Conservation (phyloP, 805 yeast species). For the Kluyveromyces lactis region DNA sequence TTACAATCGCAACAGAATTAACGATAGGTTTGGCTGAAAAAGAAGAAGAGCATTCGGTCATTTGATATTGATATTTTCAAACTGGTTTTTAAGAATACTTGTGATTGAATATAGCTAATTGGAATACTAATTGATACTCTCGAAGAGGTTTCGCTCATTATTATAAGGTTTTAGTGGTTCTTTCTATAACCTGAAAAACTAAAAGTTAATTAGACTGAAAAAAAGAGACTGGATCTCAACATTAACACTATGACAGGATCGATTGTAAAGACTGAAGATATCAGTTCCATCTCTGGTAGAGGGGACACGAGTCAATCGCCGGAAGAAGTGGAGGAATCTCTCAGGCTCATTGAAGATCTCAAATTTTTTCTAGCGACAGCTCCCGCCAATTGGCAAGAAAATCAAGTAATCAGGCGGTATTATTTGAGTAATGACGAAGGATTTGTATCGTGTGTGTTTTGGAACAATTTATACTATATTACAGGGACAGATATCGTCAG, state of each 20-base stretch:
- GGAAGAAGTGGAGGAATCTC: constrained; percentile 39
- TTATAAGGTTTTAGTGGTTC: too few relatives aligned
- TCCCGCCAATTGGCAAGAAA: constrained; percentile 88
- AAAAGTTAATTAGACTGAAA: too few relatives aligned
- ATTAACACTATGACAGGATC: neutral
- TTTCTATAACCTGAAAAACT: too few relatives aligned
- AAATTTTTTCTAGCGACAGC: constrained; percentile 87
- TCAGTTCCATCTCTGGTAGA: constrained; percentile 1
- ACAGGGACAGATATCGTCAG: constrained; percentile 97
- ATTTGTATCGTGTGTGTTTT: constrained; percentile 83
- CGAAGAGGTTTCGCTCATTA: too few relatives aligned
- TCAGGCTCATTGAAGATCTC: constrained; percentile 62
- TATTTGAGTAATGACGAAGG: constrained; percentile 83
- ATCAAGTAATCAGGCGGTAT: constrained; percentile 80
- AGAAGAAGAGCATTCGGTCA: too few relatives aligned
- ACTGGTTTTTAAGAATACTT: too few relatives aligned
- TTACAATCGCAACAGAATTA: too few relatives aligned
- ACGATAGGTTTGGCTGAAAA: too few relatives aligned
- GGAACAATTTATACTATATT: constrained; percentile 83
- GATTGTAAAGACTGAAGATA: constrained; percentile 6
- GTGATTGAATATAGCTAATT: too few relatives aligned
- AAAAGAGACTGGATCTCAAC: too few relatives aligned
- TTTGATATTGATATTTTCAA: too few relatives aligned
- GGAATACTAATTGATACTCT: too few relatives aligned
- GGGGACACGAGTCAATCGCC: constrained; percentile 7